Conservation (phyloP, 2,329 filamentous ascomycete species). For the Clonostachys chloroleuca region DNA sequence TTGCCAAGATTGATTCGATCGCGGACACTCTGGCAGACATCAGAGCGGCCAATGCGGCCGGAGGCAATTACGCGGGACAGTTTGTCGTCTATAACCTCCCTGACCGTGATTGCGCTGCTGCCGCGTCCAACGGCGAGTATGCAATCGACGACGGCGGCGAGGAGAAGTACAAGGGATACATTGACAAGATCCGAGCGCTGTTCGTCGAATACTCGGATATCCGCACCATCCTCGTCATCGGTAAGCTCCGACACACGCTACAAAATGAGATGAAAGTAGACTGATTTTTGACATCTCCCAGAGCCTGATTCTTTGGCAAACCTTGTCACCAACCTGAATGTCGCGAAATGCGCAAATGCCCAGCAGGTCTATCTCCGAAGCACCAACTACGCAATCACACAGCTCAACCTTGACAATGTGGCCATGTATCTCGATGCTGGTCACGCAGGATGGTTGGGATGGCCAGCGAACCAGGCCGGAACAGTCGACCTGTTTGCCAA, state of each 20-base stretch:
- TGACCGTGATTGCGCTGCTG: conserved; percentile 53
- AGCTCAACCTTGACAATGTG: conserved; percentile 50
- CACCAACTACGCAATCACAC: conserved; percentile 43
- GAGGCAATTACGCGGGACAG: conserved; percentile 35
- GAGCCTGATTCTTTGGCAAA: conserved; percentile 57
- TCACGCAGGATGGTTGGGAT: conserved; percentile 56
- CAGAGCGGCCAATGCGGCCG: conserved; percentile 25
- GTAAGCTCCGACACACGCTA: conserved; percentile 10
- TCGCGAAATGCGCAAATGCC: conserved; percentile 43
- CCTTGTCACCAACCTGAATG: conserved; percentile 49
- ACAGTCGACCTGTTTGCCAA: conserved; percentile 40
- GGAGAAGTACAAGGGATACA: conserved; percentile 51
- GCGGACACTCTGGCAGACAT: conserved; percentile 40
- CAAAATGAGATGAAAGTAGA: too few species aligned
- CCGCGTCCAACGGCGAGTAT: conserved; percentile 53
- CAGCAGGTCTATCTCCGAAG: conserved; percentile 42
- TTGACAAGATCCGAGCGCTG: conserved; percentile 39
- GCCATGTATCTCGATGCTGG: conserved; percentile 55
- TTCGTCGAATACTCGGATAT: conserved; percentile 37
- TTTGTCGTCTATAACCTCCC: conserved; percentile 56
- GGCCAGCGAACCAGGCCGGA: conserved; percentile 45
- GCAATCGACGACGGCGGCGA: conserved; percentile 43
- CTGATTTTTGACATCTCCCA: conserved; percentile 10
- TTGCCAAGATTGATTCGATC: conserved; percentile 41
- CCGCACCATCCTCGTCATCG: conserved; percentile 36